Base-by-base conservation (phyloP, 2,329 filamentous ascomycete genomes). In the Seiridium unicorne region DNA sequence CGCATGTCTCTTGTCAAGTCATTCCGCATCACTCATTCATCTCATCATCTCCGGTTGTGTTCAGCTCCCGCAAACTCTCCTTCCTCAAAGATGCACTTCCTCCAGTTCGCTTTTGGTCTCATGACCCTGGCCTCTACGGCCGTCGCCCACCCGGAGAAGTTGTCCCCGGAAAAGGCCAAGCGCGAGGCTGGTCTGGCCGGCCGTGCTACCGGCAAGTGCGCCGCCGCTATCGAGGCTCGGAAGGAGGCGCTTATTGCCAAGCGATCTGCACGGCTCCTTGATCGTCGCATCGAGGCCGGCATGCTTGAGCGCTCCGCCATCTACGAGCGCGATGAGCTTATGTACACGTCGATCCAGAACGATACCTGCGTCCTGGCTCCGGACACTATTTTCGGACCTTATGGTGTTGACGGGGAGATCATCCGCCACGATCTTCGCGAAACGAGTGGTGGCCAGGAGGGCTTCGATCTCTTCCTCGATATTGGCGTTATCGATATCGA, bases 81-180 rank as follows among this genome's bases (percentile, higher is more conserved):
- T 26, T 26, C 18, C 18, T 26, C 18, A 26, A 26, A 26, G 18
- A 26, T 26, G 18, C 18, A 26, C 18, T 26, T 26, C 18, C 18
- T 26, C 18, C 18, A 26, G 18, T 26, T 26, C 18, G 18, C 18
- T 26, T 26, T 26, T 26, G 18, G 18, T 26, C 18, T 26, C 18
- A 26, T 26, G 18, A 26, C 18, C 18, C 18, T 26, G 18, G 18
- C 18, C 18, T 26, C 18, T 26, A 26, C 18, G 18, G 18, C 18
- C 18, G 18, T 53, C 31, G 55, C 55, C 6, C 55, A 57, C 31
- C 55, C 55, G 7, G 55, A 57, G 42, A 35, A 36, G 18, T n/a
- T 57, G 55, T 34, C 55, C 44, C 55, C 55, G 32, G 55, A 57
- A 34, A 57, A 57, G 42, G 55, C 55, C 40, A 57, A 57, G 55